A percentile compares a stretch with the other conserved stretches of the same genome.
Conservation (phyloP, 805 yeast genomes). For the Priceomyces castillae region DNA sequence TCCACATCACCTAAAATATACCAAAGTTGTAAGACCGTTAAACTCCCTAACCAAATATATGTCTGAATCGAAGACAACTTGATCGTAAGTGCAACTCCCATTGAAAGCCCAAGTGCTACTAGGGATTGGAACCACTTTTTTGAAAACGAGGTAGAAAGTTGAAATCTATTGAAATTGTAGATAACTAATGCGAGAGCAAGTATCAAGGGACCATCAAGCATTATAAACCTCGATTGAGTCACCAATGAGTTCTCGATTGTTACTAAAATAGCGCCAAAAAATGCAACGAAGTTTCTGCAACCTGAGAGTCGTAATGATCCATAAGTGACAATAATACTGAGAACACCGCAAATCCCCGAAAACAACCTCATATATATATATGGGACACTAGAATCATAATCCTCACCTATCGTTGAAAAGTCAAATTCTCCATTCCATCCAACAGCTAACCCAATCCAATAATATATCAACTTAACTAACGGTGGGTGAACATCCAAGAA, state of each 20-base stretch:
- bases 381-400: slow-evolving; percentile 32
- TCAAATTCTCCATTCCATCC: slow-evolving; percentile 49
- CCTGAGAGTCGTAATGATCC: slow-evolving; percentile 54
- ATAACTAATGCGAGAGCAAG: slow-evolving; percentile 47
- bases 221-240: slow-evolving; percentile 53
- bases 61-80: slow-evolving; percentile 74
- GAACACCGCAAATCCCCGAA: slow-evolving; percentile 54
- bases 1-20: slow-evolving; percentile 62
- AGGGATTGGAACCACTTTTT: slow-evolving; percentile 53
- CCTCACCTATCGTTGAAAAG: slow-evolving; percentile 45
- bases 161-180: slow-evolving; percentile 50
- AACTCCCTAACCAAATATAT: slow-evolving; percentile 56
- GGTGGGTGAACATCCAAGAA: slow-evolving; percentile 78
- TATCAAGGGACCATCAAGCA: slow-evolving; percentile 44
- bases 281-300: slow-evolving; percentile 49
- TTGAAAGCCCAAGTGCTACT: slow-evolving; percentile 44
- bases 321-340: slow-evolving; percentile 51
- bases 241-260: slow-evolving; percentile 64
- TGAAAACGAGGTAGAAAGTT: slow-evolving; percentile 44
- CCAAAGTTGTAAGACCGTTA: slow-evolving; percentile 60
- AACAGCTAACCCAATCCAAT: slow-evolving; percentile 48
- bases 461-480: slow-evolving; percentile 57
- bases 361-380: slow-evolving; percentile 56
- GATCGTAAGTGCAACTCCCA: slow-evolving; percentile 58
- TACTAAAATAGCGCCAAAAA: slow-evolving; percentile 50